Conservation (phyloP, 2,329 filamentous ascomycete species). For the Aureobasidium uvarum region DNA sequence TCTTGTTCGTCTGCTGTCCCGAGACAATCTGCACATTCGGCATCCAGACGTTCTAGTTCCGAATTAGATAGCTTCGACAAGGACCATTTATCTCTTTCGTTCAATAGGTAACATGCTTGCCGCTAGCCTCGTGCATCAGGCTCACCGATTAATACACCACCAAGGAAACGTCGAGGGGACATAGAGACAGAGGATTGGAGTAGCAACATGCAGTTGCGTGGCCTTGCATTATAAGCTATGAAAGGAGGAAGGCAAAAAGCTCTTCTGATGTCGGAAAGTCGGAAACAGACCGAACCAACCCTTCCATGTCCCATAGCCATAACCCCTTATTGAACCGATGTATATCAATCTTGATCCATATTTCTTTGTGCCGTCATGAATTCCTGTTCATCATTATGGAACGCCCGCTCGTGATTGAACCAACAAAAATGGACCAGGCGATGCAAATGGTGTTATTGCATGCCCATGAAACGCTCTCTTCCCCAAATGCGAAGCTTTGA, state of each 20-base stretch:
- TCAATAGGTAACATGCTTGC: background rate
- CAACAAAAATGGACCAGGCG: constrained; percentile 21
- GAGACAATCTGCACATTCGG: background rate
- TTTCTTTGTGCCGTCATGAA: constrained; percentile 19
- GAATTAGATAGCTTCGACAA: background rate
- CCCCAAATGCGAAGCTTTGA: constrained; percentile 1
- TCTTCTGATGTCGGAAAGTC: background rate
- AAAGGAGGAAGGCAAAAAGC: background rate
- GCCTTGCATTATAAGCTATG: constrained; percentile 5
- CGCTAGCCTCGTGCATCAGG: background rate
- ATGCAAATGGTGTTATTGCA: background rate
- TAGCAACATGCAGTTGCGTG: background rate
- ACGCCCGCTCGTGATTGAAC: constrained; percentile 19
- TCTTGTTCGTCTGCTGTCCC: background rate
- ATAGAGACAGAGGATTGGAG: background rate
- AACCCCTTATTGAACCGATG: background rate
- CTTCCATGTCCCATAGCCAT: background rate
- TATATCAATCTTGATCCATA: constrained; percentile 2
- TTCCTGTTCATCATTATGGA: constrained; percentile 24
- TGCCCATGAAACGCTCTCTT: constrained; percentile 9
- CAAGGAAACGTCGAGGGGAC: background rate
- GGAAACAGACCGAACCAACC: background rate
- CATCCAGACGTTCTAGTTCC: background rate
- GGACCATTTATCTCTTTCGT: background rate
- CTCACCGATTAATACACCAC: background rate